A percentile compares a stretch with the other conserved stretches of the same genome.
phyloP scores from a whole-genome alignment of 2,329 filamentous ascomycete species.

The Clonostachys sp. region DNA sequence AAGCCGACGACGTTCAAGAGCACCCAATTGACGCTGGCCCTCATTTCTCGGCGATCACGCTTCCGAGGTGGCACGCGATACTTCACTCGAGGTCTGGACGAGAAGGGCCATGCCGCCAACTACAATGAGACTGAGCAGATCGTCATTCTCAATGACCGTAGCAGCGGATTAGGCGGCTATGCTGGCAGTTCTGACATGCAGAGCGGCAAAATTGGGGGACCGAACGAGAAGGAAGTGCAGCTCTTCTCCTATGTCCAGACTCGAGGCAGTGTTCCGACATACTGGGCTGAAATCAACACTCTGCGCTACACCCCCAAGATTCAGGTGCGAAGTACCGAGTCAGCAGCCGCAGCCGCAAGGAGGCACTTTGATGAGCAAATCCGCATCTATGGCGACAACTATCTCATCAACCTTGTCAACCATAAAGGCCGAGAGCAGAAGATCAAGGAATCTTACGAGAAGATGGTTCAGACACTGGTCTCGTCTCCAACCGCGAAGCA shows the following conservation, averaged over 20 bases:
- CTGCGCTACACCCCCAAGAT: conserved; percentile 88
- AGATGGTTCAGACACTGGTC: conserved; percentile 75
- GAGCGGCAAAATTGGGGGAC: conserved; percentile 61
- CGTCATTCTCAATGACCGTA: conserved; percentile 80
- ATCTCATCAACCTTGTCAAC: conserved; percentile 95
- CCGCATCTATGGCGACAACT: conserved; percentile 89
- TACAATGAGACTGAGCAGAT: conserved; percentile 98
- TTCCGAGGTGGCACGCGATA: conserved; percentile 89
- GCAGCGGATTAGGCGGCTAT: conserved; percentile 72
- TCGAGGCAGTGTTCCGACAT: conserved; percentile 90
- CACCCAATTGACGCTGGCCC: conserved; percentile 75
- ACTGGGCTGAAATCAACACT: conserved; percentile 94
- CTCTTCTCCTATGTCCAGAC: conserved; percentile 95
- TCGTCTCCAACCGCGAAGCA: conserved; percentile 62
- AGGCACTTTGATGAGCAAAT: conserved; percentile 95
- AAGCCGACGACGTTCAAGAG: conserved; percentile 80
- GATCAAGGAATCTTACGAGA: conserved; percentile 91
- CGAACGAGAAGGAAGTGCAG: conserved; percentile 70
- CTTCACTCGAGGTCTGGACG: conserved; percentile 90
- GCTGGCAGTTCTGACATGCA: conserved; percentile 72
- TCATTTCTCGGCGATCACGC: conserved; percentile 86
- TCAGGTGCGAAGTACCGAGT: conserved; percentile 80
- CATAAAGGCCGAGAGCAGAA: conserved; percentile 86
- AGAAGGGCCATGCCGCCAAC: conserved; percentile 92
- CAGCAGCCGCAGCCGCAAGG: conserved; percentile 71